Evolutionary conservation across 768 basidiomycete genomes (phyloP).

Genomic region (Amanita pallidorosea): DNA sequence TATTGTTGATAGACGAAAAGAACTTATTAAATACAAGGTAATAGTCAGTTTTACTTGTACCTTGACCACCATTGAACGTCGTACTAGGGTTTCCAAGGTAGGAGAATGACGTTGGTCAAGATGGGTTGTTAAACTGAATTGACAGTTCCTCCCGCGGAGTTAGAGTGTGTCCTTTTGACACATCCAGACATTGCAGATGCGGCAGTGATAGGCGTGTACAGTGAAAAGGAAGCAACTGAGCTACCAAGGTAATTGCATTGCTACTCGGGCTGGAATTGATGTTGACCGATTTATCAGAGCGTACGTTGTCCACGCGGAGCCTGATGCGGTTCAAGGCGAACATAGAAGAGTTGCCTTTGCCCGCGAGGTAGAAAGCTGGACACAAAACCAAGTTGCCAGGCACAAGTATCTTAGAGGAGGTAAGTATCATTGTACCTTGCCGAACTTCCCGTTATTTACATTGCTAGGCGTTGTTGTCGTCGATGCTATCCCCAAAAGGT

Average conservation of each 20-base stretch:
- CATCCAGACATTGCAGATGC: slow-evolving; percentile 72
- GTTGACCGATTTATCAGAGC: slow-evolving; percentile 27
- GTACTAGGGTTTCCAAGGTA: slow-evolving; percentile 65
- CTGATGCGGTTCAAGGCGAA: slow-evolving; percentile 21
- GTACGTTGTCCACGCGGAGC: slow-evolving; percentile 46
- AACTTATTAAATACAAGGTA: slow-evolving; percentile 70
- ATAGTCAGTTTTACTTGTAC: neutral
- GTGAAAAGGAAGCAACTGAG: slow-evolving; percentile 64
- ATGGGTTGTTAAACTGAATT: neutral
- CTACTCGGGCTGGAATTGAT: no score
- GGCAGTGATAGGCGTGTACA: slow-evolving; percentile 71
- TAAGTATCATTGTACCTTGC: slow-evolving; percentile 8
- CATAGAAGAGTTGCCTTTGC: slow-evolving; percentile 33
- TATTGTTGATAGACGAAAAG: slow-evolving; percentile 68
- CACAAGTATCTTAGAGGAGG: slow-evolving; percentile 79
- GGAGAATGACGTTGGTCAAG: slow-evolving; percentile 3
- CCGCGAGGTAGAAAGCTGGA: slow-evolving; percentile 52
- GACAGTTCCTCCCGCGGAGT: slow-evolving; percentile 76
- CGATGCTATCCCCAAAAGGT: slow-evolving; percentile 63
- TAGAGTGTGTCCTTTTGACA: slow-evolving; percentile 65
- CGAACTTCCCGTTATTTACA: slow-evolving; percentile 10
- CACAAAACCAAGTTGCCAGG: slow-evolving; percentile 51
- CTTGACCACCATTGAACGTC: neutral
- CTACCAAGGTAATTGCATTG: slow-evolving; percentile 47
- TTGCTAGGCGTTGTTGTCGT: slow-evolving; percentile 51